Base-by-base conservation (phyloP, 805 yeast species). In the Zygoascus tannicola region DNA sequence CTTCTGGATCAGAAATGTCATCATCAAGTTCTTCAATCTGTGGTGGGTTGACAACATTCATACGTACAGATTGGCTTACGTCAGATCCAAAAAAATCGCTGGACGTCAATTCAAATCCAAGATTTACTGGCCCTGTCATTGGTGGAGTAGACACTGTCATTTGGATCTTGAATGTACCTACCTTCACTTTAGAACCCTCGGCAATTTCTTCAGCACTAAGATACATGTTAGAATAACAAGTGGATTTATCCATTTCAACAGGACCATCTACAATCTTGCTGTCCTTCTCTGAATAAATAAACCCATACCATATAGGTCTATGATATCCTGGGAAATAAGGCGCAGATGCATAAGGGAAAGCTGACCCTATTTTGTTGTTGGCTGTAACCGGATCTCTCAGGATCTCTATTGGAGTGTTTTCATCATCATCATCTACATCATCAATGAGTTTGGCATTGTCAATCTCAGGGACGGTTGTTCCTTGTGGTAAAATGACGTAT, bases 31-130 rank as follows among this genome's bases (percentile, higher is more conserved):
- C 62, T 14, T 67, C 73, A n/a, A 61, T 67, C 0, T 32, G 49
- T 40, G 80, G 74, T 28, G 80, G 74, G 19, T 75, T 70, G 53
- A 74, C 70, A 30, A 88, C 94, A n/a, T 73, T 68, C 80, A 88
- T 73, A 20, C 67, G 66, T 39, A 85, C 63, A 7, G 88, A 81
- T 48, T 80, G 73, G 51, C 81, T 85, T 20, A 85, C 60, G 59
- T 90, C 97, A 16, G 76, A 65, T 4, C 95, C 95, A 60, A 85
- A 85, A 61, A 85, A 88, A 37, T 83, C 78, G 43, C 83, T 73
- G 44, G 83, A 80, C 57, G 78, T 77, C 57, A 90, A 62, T 20
- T 79, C 65, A 15, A 88, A 67, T 64, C 87, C 74, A 69, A 85
- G 85, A 51, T 76, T 79, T 57, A 66, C 76, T 35, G 65, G 68